phyloP scores from a whole-genome alignment of 2,329 filamentous ascomycete genomes.

The Sarocladiaceae sp. region DNA sequence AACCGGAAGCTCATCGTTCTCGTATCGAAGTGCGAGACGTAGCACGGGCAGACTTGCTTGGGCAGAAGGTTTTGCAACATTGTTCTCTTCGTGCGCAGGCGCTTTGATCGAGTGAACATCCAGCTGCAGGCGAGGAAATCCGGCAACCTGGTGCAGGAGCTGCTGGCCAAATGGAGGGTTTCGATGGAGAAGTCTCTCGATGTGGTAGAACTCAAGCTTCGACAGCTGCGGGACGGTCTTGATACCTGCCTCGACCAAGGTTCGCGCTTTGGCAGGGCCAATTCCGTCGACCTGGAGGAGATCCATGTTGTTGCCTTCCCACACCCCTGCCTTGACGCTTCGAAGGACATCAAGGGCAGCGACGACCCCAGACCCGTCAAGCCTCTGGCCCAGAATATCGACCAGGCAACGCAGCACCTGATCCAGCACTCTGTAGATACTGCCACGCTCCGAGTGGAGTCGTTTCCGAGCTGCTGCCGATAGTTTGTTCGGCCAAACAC shows the following conservation, averaged over 20 bases:
- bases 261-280: slow-evolving; percentile 70
- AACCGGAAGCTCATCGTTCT: slow-evolving; percentile 57
- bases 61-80: background rate
- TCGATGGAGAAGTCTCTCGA: slow-evolving; percentile 72
- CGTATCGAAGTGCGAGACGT: slow-evolving; percentile 64
- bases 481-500: slow-evolving; percentile 54
- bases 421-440: slow-evolving; percentile 30
- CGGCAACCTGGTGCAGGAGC: slow-evolving; percentile 57
- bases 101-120: background rate
- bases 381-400: slow-evolving; percentile 31
- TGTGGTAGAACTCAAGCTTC: slow-evolving; percentile 60
- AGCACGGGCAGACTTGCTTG: slow-evolving; percentile 33
- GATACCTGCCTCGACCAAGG: slow-evolving; percentile 67
- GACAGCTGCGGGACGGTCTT: slow-evolving; percentile 68
- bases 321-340: slow-evolving; percentile 68
- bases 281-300: slow-evolving; percentile 79
- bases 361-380: slow-evolving; percentile 60
- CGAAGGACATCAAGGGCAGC: slow-evolving; percentile 74
- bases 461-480: slow-evolving; percentile 26
- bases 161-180: slow-evolving; percentile 81
- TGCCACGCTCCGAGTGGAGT: slow-evolving; percentile 25
- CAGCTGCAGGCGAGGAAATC: slow-evolving; percentile 55
- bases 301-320: slow-evolving; percentile 79
- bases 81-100: background rate
- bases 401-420: slow-evolving; percentile 30